Evolutionary conservation across 495 filamentous ascomycete genomes (phyloP).

Genomic region (Pyrenula aspistea): DNA sequence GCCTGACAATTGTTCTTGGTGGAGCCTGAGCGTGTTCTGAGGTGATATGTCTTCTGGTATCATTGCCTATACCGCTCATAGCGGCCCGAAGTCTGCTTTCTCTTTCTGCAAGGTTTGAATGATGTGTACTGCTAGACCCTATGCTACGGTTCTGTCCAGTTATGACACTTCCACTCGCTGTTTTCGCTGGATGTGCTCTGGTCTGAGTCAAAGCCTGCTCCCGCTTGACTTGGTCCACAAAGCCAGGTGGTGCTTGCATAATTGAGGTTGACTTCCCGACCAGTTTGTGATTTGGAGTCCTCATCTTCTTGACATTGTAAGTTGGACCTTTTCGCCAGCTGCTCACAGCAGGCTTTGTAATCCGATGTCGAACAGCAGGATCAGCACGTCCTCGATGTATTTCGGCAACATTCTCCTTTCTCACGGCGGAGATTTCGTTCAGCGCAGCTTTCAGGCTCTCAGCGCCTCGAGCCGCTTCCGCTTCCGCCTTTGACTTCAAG

Average conservation of each 20-base stretch:
- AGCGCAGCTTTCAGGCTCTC: slow-evolving; percentile 34
- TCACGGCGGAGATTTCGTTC: slow-evolving; percentile 34
- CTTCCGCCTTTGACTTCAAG: slow-evolving; percentile 29
- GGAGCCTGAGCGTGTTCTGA: background rate
- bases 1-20: background rate
- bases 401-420: slow-evolving; percentile 32
- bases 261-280: background rate
- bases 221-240: background rate
- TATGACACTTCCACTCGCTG: background rate
- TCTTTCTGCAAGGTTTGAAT: background rate
- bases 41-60: background rate
- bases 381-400: slow-evolving; percentile 10
- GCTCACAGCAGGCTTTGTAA: background rate
- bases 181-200: background rate
- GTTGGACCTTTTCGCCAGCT: background rate
- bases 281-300: background rate
- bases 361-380: background rate
- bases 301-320: background rate
- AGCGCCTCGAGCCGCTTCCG: slow-evolving; percentile 24
- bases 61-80: background rate
- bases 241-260: background rate
- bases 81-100: background rate
- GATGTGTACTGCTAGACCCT: background rate
- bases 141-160: background rate
- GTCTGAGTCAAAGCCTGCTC: background rate